Percentiles rank a stretch among this genome's conserved stretches.
Evolutionary conservation across 1,284 basidiomycete species (phyloP).

Genomic region (Ceratobasidium sp.): DNA sequence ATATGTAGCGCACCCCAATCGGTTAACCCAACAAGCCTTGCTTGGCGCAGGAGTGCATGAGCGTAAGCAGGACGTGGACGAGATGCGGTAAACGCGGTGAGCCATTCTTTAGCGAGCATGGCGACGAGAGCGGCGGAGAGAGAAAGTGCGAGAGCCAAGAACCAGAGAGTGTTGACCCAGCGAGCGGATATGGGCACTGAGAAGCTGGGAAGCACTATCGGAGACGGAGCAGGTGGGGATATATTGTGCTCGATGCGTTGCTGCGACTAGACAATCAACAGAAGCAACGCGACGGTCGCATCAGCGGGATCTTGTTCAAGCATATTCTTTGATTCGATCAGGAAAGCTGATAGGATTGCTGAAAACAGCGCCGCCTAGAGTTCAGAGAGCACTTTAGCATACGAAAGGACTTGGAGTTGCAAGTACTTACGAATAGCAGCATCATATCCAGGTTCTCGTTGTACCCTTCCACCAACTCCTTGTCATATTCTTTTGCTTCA

Average conservation of each 20-base stretch:
- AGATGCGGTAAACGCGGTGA: neutral
- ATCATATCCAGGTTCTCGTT: constrained; percentile 19
- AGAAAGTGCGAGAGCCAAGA: constrained; percentile 6
- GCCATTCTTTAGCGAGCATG: constrained; percentile 24
- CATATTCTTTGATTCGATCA: neutral
- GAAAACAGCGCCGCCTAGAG: constrained; percentile 35
- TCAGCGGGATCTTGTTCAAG: neutral
- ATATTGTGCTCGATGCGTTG: neutral
- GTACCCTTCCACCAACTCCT: constrained; percentile 10
- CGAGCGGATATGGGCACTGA: neutral
- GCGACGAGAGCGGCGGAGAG: constrained; percentile 6
- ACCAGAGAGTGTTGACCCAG: constrained; percentile 33
- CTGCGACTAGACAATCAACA: constrained; percentile 1
- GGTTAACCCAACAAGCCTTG: neutral
- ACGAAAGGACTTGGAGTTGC: neutral
- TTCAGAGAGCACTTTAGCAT: neutral
- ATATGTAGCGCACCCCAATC: neutral
- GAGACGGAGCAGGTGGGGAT: neutral
- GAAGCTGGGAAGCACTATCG: neutral
- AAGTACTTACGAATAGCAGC: constrained; percentile 26
- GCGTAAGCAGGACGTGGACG: neutral
- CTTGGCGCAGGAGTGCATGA: neutral
- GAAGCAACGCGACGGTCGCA: neutral
- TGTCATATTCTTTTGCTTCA: constrained; percentile 15
- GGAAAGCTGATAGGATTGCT: constrained; percentile 2